These are phyloP conservation scores for Nitzschia palea DNA, from an alignment of 108 stramenopile genomes.

Conservation along the genomic window DNA sequence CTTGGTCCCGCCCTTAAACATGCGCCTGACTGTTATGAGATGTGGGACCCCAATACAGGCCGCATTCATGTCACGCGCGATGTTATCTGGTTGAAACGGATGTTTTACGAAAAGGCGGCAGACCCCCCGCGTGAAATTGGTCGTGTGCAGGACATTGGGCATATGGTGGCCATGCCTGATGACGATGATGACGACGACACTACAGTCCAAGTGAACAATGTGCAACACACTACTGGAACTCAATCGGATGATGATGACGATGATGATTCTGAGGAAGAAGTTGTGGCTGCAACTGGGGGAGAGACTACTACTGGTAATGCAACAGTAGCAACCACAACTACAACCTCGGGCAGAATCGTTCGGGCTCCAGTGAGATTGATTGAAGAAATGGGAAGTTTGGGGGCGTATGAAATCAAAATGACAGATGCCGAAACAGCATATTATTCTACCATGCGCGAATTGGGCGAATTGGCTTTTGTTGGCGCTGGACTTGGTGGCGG, in stretches of 20 bases:
- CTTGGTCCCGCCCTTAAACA: constrained; percentile 21
- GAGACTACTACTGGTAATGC: too few relatives aligned
- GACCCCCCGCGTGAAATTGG: background rate
- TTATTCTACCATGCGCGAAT: background rate
- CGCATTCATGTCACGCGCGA: constrained; percentile 24
- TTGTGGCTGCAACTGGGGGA: too few relatives aligned
- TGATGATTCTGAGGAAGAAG: constrained; percentile 13
- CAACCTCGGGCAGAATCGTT: background rate
- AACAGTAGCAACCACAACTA: background rate
- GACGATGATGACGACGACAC: too few relatives aligned
- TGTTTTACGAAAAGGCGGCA: constrained; percentile 17
- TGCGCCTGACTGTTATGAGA: constrained; percentile 19
- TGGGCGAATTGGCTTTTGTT: constrained; percentile 23
- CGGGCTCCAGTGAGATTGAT: background rate
- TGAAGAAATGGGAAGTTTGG: background rate
- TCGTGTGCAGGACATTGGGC: background rate
- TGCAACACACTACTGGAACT: too few relatives aligned
- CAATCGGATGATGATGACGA: too few relatives aligned
- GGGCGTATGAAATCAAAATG: background rate
- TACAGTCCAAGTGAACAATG: too few relatives aligned
- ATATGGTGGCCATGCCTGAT: background rate
- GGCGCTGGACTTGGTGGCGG: constrained; percentile 44
- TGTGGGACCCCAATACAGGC: constrained; percentile 24
- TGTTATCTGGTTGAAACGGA: constrained; percentile 34
- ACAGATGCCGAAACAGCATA: background rate